Evolutionary conservation across 805 yeast species (phyloP).

Genomic region (Cyberlindnera misumaiensis): DNA sequence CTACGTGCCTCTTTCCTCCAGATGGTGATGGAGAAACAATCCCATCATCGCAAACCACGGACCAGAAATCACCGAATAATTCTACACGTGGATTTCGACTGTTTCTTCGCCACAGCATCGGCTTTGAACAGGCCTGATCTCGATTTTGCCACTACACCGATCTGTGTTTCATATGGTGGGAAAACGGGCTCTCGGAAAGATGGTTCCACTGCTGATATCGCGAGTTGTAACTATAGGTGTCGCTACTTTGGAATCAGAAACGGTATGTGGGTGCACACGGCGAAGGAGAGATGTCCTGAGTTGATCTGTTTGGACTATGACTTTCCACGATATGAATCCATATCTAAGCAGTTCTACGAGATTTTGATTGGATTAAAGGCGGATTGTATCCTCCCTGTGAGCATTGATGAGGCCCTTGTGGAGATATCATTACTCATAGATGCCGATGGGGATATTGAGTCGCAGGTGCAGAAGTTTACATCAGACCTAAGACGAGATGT

Average conservation of each 20-base stretch:
- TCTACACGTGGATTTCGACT: constrained; percentile 87
- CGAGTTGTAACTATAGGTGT: constrained; percentile 89
- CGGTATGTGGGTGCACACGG: constrained; percentile 85
- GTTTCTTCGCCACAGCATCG: constrained; percentile 88
- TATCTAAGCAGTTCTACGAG: constrained; percentile 60
- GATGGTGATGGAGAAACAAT: constrained; percentile 30
- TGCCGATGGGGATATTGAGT: constrained; percentile 18
- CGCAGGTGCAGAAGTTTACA: constrained; percentile 22
- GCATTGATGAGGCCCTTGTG: constrained; percentile 86
- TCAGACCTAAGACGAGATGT: constrained; percentile 31
- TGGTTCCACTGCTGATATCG: constrained; percentile 60
- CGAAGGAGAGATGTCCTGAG: constrained; percentile 58
- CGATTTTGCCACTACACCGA: constrained; percentile 40
- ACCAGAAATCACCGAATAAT: constrained; percentile 28
- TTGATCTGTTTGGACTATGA: constrained; percentile 62
- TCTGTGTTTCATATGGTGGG: constrained; percentile 54
- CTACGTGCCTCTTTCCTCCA: constrained; percentile 54
- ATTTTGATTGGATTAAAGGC: constrained; percentile 40
- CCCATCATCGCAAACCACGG: constrained; percentile 2
- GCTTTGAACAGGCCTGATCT: constrained; percentile 49
- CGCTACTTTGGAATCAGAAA: constrained; percentile 70
- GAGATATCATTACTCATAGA: constrained; percentile 42
- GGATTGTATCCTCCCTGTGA: constrained; percentile 55
- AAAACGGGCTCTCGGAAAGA: constrained; percentile 14
- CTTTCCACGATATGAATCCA: constrained; percentile 62